Conservation (phyloP, 768 basidiomycete species). For the Lactarius indigo region DNA sequence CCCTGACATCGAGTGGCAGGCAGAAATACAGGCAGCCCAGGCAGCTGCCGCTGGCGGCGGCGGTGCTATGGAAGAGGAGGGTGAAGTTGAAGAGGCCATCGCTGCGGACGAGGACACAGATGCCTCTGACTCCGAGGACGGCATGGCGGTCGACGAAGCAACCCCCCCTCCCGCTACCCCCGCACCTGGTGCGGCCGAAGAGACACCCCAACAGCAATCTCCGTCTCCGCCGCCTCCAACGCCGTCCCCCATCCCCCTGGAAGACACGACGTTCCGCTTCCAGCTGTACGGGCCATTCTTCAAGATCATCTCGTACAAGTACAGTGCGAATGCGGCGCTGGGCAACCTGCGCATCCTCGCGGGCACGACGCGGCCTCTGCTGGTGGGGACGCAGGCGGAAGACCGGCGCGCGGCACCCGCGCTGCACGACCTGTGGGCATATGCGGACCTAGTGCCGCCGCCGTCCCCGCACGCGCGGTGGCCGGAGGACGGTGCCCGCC, state of each 20-base stretch:
- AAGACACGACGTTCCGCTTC: constrained; percentile 25
- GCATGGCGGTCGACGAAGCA: constrained; percentile 8
- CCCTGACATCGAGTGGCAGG: constrained; percentile 18
- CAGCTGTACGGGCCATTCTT: constrained; percentile 23
- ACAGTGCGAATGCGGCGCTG: constrained; percentile 10
- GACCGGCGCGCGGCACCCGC: constrained; percentile 17
- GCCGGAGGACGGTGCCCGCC: constrained; percentile 21
- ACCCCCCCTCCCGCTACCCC: background rate
- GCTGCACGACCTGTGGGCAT: constrained; percentile 22
- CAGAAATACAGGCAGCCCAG: constrained; percentile 13
- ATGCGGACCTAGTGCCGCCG: constrained; percentile 19
- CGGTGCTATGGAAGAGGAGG: constrained; percentile 7
- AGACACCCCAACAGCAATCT: background rate
- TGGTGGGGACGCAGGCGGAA: constrained; percentile 17
- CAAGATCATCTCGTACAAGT: constrained; percentile 23
- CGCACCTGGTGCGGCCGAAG: background rate
- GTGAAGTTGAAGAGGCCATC: constrained; percentile 8
- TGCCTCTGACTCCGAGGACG: constrained; percentile 7
- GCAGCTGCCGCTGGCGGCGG: background rate
- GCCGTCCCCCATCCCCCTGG: constrained; percentile 3
- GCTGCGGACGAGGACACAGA: background rate
- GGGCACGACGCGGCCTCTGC: constrained; percentile 16
- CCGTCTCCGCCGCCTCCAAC: background rate
- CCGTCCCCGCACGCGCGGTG: constrained; percentile 14
- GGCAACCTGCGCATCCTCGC: constrained; percentile 19